These are phyloP conservation scores for Diaporthe destruens DNA, from an alignment of 2,329 filamentous ascomycete genomes.

Conservation along the genomic window DNA sequence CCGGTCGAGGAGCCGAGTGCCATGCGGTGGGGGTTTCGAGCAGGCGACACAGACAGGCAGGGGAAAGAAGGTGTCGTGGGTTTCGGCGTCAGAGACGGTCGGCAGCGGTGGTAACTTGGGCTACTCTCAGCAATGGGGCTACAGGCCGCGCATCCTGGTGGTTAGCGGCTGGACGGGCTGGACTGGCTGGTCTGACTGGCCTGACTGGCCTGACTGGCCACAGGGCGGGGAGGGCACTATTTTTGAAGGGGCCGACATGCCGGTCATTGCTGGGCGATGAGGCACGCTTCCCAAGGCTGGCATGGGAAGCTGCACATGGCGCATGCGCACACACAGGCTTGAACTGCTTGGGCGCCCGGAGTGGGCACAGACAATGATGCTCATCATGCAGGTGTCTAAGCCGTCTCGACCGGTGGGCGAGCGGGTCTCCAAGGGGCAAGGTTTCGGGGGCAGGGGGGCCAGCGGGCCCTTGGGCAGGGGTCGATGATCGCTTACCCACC, in stretches of 20 bases:
- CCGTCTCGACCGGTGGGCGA: constrained; percentile 23
- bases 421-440: constrained; percentile 18
- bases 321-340: not conserved
- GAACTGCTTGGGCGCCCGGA: not conserved
- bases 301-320: too few relatives aligned
- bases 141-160: constrained; percentile 27
- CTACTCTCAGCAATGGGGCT: constrained; percentile 19
- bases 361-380: constrained; percentile 28
- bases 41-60: not conserved
- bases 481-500: constrained; percentile 4
- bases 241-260: constrained; percentile 26
- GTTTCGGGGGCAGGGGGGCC: constrained; percentile 18
- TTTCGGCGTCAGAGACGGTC: not conserved
- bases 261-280: too few relatives aligned
- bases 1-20: constrained; percentile 17
- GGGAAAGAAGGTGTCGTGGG: not conserved
- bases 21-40: not conserved
- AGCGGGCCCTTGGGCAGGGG: constrained; percentile 22
- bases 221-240: constrained; percentile 28
- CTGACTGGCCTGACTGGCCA: constrained; percentile 14
- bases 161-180: constrained; percentile 21
- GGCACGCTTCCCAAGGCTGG: too few relatives aligned
- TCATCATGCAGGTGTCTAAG: constrained; percentile 22
- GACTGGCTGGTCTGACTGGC: constrained; percentile 7
- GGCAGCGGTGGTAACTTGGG: not conserved